Base-by-base conservation (phyloP, 176 grass and related monocot species). In the Miscanthus lutarioriparius region DNA sequence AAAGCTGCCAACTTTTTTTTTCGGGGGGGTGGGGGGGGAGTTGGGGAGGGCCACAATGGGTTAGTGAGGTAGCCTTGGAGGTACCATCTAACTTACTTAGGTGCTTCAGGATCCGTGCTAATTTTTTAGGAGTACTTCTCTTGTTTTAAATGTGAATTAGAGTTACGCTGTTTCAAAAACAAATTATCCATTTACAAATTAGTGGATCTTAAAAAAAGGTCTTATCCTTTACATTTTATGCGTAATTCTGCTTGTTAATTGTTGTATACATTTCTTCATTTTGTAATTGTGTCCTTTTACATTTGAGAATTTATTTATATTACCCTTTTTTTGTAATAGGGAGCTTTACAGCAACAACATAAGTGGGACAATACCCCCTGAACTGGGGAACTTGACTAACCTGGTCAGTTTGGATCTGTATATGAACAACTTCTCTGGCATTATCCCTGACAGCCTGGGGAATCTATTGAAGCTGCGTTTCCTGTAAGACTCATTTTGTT, bases 351-450 rank as follows among this genome's bases (percentile, higher is more conserved):
- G 88, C 81, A 95, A 95, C 83, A 95, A 75, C 76, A 88, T 95
- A 75, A 92, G 85, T 75, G 93, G 93, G 56, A 81, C 82, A 68
- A 86, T 95, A 79, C 90, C 90, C n/a, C 78, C 78, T 88, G 90
- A 92, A 79, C 90, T 95, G 30, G 93, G 93, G 53, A 90, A 95
- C 84, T 80, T 95, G 47, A 92, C 86, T 78, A 95, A 88, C 69
- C 82, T 95, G 61, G 88, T 92, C 68, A 95, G 90, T 89, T 90
- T 95, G 93, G 93, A 95, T 88, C 89, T 95, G 20, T 95, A 95
- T 43, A 84, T 92, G 64, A 95, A 95, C 72, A 82, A 67, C 9
- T 88, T 95, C 65, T 90, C 76, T 62, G 86, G 88, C 45, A 6
- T 0, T 44, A 92, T 95, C 67, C 93, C 93, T 77, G 90, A 82